Evolutionary conservation across 1,284 basidiomycete species (phyloP), one percentile per base, ranked within the genome.

Genomic region (Microbotryum silenes-acaulis): DNA sequence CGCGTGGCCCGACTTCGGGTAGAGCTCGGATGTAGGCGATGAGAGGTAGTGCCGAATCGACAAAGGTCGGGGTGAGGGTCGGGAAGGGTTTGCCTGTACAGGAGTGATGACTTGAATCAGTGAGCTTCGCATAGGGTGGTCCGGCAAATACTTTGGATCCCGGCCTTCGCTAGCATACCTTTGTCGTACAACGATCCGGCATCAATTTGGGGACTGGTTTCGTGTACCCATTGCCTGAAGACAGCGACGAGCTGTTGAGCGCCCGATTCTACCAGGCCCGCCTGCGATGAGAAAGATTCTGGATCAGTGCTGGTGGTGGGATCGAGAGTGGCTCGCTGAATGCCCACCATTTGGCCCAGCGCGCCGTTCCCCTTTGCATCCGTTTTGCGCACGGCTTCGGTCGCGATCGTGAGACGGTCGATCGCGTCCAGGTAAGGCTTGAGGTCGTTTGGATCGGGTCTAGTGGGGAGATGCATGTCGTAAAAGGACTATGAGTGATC

Each of bases 311-410:
- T 16, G 10, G n/a, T 4, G 5, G 14, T 14, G 18, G 37, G 37
- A 44, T 14, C 20, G n/a, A 46, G 10, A 23, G n/a, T 5, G 31
- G 9, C 31, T 31, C 8, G 31, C 7, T 4, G 3, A 4, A 8
- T 1, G 57, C 51, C 23, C 37, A 66, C 67, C 67, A 69, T 65
- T 29, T 67, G 61, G 0, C 65, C 59, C 1, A 67, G 54, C 6
- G 68, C 67, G 3, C 46, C 57, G 20, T 56, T 53, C 49, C 65
- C 68, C 44, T 65, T 57, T 9, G 61, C 54, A 33, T 65, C 64
- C 25, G 65, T 69, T 51, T 69, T 69, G 18, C 63, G 54, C 4
- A 69, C 48, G 8, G 68, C 68, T 27, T 69, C 68, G 1, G 61
- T 56, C 3, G 68, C 68, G 6, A 61, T 51, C 33, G 62, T 59